Evolutionary conservation across 78 protist genomes (phyloP), one percentile per base, ranked within the genome.

Genomic region (Dictyostelium capitatum): DNA sequence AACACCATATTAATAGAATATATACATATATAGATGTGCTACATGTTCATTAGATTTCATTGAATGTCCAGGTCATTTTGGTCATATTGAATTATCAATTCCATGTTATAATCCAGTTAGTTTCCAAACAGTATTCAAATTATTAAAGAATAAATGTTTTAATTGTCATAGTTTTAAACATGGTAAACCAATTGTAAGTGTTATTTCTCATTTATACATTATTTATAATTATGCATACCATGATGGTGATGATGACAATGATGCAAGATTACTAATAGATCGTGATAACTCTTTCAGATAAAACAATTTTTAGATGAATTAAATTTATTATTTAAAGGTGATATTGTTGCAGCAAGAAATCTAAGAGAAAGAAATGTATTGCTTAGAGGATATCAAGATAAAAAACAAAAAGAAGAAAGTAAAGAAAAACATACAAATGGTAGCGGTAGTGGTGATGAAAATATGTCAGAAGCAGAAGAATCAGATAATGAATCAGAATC

Each of bases 61-160:
- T n/a, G 89, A 92, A 48, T 98, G 99, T 91, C 99, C 99, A 8
- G 99, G 99, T 14, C 99, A 99, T 83, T 50, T 90, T 30, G 99
- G 99, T 37, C 99, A 97, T 80, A 96, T 99, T 3, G 98, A 96
- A 41, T 94, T 99, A 14, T 56, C 95, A 47, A 65, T 94, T 0
- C 99, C 99, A 20, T 90, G 95, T 54, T 98, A 96, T 83, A 72
- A 96, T 79, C 99, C 99, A 17, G 48, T 98, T 32, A 73, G 95
- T 30, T 95, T 83, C 84, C n/a, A 30, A 48, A 25, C 37, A 7
- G 3, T 98, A 23, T 17, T 85, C 67, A 65, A 90, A 79, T 73
- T 98, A 10, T 80, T 98, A 47, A 87, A 97, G 11, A 51, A 50
- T 41, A 82, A 53, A 30, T 99, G 99, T 89, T 25, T 90, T n/a